Base-by-base conservation (phyloP, 768 basidiomycete species). In the Termitomyces sp. region DNA sequence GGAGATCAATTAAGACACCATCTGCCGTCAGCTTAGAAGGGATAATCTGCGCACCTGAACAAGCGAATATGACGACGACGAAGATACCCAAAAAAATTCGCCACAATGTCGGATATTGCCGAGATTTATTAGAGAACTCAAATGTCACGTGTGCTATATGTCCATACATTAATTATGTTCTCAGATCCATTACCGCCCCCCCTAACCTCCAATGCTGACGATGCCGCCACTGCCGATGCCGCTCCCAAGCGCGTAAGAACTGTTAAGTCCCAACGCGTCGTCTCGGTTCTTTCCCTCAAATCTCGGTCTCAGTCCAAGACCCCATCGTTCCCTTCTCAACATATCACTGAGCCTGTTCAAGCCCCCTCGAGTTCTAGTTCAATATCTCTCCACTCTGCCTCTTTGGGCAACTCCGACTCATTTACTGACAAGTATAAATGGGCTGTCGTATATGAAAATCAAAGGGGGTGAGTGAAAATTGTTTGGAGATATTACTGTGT, bases 381-480 rank as follows among this genome's bases (percentile, higher is more conserved):
- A 14, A 65, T 65, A 53, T 36, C 43, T 46, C 58, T 65, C 27
- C 56, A 65, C 39, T 56, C 63, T 12, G 20, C 55, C 24, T 37
- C 22, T 12, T 59, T 64, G 7, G 54, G 63, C 48, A 58, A 63
- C 27, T 60, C 68, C 31, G 61, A 67, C 51, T 65, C 74, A 20
- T 70, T 74, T 60, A 68, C 70, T 55, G 84, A 88, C 64, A 69
- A 77, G 13, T 92, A 87, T 67, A 79, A 80, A 68, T 93, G 90
- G 90, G 90, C 88, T 7, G 68, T 88, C 10, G 64, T 92, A 10
- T 90, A 90, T 59, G 90, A 93, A 71, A 91, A 92, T 65, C 90
- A 93, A 71, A 76, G 90, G 66, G 90, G 90, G 90, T 88, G 60
- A 32, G 76, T 74, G 44, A 52, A 43, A 39, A 22, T 20, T 13